Conservation (phyloP, 2,329 filamentous ascomycete genomes). For the Fusarium protoensiforme region DNA sequence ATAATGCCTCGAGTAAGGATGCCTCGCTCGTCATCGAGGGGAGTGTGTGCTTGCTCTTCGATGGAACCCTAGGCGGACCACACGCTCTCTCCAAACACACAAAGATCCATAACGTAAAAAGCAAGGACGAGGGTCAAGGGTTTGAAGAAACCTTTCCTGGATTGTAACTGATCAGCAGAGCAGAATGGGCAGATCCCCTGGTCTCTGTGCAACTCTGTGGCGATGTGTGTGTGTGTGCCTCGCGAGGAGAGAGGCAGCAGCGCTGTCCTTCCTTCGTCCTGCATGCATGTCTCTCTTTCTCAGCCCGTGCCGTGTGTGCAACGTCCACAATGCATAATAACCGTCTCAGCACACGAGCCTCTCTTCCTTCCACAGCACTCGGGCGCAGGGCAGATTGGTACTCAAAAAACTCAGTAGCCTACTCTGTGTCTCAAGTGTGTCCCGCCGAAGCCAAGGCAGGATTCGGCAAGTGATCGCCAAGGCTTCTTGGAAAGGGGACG, state of each 20-base stretch:
- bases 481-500: background rate
- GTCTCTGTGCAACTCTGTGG: background rate
- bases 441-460: background rate
- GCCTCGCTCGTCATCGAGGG: background rate
- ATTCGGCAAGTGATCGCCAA: constrained; percentile 8
- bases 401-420: background rate
- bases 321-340: background rate
- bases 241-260: background rate
- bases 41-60: background rate
- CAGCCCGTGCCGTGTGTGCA: background rate
- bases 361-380: background rate
- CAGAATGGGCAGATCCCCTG: background rate
- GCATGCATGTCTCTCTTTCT: background rate
- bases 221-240: background rate
- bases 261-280: background rate
- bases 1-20: background rate
- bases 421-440: background rate
- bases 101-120: constrained; percentile 38
- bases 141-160: background rate
- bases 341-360: background rate
- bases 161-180: background rate
- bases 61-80: constrained; percentile 29
- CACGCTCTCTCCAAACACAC: background rate
- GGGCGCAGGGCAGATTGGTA: constrained; percentile 11
- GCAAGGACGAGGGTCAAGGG: constrained; percentile 5